phyloP scores from a whole-genome alignment of 495 filamentous ascomycete genomes.

The Friedmanniomyces simplex region DNA sequence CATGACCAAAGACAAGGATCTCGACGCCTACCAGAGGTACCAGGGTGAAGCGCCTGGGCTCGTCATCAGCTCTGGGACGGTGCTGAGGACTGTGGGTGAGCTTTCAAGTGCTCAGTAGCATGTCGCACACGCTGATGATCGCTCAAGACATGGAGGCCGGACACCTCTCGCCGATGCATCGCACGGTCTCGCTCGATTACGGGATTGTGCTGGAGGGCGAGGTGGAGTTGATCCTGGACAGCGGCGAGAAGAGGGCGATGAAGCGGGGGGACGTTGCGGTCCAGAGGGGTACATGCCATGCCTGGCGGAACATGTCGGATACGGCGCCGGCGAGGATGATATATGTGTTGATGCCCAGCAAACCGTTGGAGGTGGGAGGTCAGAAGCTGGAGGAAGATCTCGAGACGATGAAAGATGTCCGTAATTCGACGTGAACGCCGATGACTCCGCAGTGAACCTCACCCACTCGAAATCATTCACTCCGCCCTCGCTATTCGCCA shows the following conservation, averaged over 20 bases:
- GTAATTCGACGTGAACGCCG: background rate
- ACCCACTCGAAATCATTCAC: too few species aligned
- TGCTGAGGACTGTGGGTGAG: constrained; percentile 49
- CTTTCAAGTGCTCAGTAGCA: constrained; percentile 14
- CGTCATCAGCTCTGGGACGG: constrained; percentile 37
- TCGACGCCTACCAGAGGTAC: constrained; percentile 29
- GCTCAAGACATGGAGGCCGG: constrained; percentile 20
- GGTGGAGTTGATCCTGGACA: constrained; percentile 25
- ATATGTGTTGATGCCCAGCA: constrained; percentile 23
- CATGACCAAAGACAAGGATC: constrained; percentile 36
- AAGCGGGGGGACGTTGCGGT: constrained; percentile 25
- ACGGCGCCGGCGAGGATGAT: constrained; percentile 22
- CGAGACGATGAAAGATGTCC: background rate
- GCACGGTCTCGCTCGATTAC: constrained; percentile 27
- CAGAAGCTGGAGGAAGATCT: constrained; percentile 1
- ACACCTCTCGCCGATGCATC: constrained; percentile 25
- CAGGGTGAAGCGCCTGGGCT: constrained; percentile 25
- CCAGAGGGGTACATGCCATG: constrained; percentile 27
- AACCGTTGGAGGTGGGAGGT: constrained; percentile 17
- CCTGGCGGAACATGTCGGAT: constrained; percentile 24
- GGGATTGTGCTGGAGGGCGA: constrained; percentile 29
- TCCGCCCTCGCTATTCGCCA: too few species aligned
- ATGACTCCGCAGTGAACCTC: too few species aligned
- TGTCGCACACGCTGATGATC: background rate
- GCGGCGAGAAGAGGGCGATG: constrained; percentile 24